Evolutionary conservation across 352 stramenopile species (phyloP).

Genomic region (Lagenidium giganteum): DNA sequence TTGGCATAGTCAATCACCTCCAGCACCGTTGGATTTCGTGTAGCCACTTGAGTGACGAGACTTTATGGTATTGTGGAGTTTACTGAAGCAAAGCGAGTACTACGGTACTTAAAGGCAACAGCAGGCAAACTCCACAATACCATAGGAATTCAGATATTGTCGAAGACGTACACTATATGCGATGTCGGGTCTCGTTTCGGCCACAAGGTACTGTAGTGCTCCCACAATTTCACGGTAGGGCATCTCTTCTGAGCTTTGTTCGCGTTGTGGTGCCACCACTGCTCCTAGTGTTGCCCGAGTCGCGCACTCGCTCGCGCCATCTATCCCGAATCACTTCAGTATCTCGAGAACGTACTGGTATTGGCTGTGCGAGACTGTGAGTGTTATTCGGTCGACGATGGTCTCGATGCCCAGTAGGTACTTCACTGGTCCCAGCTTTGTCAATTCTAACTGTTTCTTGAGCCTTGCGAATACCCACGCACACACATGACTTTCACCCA

Average conservation of each 20-base stretch:
- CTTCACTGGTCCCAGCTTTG: no score
- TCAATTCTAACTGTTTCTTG: no score
- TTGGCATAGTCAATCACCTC: conserved; percentile 19
- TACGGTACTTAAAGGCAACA: no score
- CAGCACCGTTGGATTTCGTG: not conserved
- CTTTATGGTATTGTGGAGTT: no score
- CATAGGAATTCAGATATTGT: conserved; percentile 3
- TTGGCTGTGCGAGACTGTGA: conserved; percentile 4
- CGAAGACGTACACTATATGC: conserved; percentile 10
- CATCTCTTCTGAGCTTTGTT: no score
- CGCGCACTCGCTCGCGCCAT: not conserved
- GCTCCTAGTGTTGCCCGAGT: no score
- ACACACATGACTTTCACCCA: no score
- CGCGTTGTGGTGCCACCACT: no score
- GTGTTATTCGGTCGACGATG: conserved; percentile 1
- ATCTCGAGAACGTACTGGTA: conserved; percentile 8
- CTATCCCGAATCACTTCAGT: conserved; percentile 3
- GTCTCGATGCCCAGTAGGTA: no score
- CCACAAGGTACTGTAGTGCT: conserved; percentile 15
- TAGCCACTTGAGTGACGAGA: no score
- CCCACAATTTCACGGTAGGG: conserved; percentile 7
- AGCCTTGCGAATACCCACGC: no score
- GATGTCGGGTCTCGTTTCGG: conserved; percentile 16
- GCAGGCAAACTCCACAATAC: not conserved
- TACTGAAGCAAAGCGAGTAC: no score